Evolutionary conservation across 805 yeast species (phyloP).

Genomic region (Vanderwaltozyma tropicalis): DNA sequence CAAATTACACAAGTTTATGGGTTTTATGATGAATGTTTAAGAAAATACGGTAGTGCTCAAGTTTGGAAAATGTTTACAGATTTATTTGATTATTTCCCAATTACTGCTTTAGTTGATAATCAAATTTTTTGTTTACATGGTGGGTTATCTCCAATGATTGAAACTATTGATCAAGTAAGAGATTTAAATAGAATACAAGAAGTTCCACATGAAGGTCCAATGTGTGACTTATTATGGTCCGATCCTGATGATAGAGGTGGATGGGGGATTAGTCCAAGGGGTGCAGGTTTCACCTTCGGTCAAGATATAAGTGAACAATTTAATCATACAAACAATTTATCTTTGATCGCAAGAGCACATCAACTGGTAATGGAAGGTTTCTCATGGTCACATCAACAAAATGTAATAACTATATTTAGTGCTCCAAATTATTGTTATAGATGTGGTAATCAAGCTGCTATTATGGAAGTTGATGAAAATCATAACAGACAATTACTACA

Average conservation of each 20-base stretch:
- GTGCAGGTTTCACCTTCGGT: slow-evolving; percentile 97
- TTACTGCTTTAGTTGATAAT: slow-evolving; percentile 85
- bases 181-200: slow-evolving; percentile 87
- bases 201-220: slow-evolving; percentile 96
- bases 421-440: slow-evolving; percentile 97
- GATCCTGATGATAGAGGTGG: slow-evolving; percentile 97
- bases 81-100: slow-evolving; percentile 84
- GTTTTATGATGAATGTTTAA: slow-evolving; percentile 87
- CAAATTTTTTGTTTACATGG: slow-evolving; percentile 90
- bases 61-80: slow-evolving; percentile 93
- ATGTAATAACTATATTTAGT: slow-evolving; percentile 85
- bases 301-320: slow-evolving; percentile 90
- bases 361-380: slow-evolving; percentile 97
- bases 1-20: slow-evolving; percentile 96
- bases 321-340: slow-evolving; percentile 79
- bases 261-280: slow-evolving; percentile 96
- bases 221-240: slow-evolving; percentile 94
- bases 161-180: slow-evolving; percentile 84
- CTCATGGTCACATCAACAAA: slow-evolving; percentile 89
- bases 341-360: slow-evolving; percentile 87
- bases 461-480: slow-evolving; percentile 94
- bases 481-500: slow-evolving; percentile 86
- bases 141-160: slow-evolving; percentile 90
- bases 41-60: slow-evolving; percentile 85
- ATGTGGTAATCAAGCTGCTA: slow-evolving; percentile 97